A percentile compares a stretch with the other conserved stretches of the same genome.
These are phyloP conservation scores for Bjerkandera adusta DNA, from an alignment of 1,284 basidiomycete species.

Conservation along the genomic window DNA sequence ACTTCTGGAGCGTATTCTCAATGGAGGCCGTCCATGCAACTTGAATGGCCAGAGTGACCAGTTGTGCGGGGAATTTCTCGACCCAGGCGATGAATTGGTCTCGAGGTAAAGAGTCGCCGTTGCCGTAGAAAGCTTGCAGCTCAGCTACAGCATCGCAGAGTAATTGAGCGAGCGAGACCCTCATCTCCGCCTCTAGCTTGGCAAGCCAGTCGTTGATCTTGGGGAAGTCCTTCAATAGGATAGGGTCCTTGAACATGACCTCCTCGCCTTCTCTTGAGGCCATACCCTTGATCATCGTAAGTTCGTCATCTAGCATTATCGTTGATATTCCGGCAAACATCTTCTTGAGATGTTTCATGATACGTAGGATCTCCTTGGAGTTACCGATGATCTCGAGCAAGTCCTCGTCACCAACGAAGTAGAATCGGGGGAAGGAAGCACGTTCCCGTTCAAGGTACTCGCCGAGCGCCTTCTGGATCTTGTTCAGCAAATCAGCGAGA, in stretches of 20 bases:
- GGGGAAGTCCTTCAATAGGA: constrained; percentile 88
- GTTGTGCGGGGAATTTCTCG: constrained; percentile 91
- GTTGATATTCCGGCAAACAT: constrained; percentile 99
- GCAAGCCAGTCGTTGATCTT: constrained; percentile 99
- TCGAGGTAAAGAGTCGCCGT: constrained; percentile 48
- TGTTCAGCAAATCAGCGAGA: constrained; percentile 92
- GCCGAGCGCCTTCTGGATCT: constrained; percentile 99
- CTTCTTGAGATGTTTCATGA: constrained; percentile 99
- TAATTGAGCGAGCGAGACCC: constrained; percentile 82
- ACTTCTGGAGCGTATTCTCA: constrained; percentile 67
- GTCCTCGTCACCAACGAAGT: constrained; percentile 99
- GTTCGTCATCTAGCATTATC: constrained; percentile 85
- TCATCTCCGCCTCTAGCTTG: constrained; percentile 92
- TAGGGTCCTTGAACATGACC: constrained; percentile 81
- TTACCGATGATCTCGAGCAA: constrained; percentile 99
- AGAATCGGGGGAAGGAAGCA: constrained; percentile 98
- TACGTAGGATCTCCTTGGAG: constrained; percentile 95
- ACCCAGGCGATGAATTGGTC: constrained; percentile 87
- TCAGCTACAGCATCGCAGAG: constrained; percentile 81
- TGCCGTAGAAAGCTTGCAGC: constrained; percentile 81
- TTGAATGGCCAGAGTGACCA: constrained; percentile 93
- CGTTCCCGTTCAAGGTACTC: constrained; percentile 98
- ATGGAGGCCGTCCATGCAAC: constrained; percentile 92
- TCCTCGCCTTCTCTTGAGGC: constrained; percentile 94
- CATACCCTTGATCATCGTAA: constrained; percentile 87